These are phyloP conservation scores for Amylostereum areolatum DNA, from an alignment of 1,284 basidiomycete genomes.

Conservation along the genomic window DNA sequence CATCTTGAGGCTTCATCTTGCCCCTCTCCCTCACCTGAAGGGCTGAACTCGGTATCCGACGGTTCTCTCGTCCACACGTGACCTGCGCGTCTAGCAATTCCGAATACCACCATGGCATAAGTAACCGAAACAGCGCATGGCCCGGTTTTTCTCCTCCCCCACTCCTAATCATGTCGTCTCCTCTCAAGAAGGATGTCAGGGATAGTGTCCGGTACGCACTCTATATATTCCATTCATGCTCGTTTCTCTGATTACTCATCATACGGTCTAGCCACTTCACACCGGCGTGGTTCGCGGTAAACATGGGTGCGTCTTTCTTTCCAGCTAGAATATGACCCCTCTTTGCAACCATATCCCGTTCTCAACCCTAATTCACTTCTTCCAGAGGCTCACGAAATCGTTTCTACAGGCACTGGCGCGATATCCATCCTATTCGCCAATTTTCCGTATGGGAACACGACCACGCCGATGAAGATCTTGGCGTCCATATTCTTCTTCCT, in stretches of 20 bases:
- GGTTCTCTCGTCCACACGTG: too few species aligned
- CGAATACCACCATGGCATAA: too few species aligned
- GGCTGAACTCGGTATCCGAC: too few species aligned
- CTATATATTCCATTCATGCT: not conserved
- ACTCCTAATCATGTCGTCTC: not conserved
- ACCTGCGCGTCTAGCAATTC: too few species aligned
- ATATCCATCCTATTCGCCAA: conserved; percentile 26
- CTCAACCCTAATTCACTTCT: not conserved
- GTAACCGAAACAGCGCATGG: too few species aligned
- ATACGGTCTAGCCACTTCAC: conserved; percentile 29
- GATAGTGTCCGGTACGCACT: conserved; percentile 12
- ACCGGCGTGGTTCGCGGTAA: conserved; percentile 11
- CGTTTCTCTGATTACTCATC: not conserved
- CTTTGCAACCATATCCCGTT: conserved; percentile 26
- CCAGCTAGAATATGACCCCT: not conserved
- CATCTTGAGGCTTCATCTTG: too few species aligned
- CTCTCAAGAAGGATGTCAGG: conserved; percentile 3
- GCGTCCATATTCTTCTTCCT: conserved; percentile 38
- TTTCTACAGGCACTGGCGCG: conserved; percentile 33
- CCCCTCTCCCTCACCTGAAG: too few species aligned
- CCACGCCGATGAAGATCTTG: conserved; percentile 18
- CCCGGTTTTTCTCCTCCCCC: too few species aligned
- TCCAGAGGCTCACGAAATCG: conserved; percentile 27
- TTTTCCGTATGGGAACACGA: conserved; percentile 29
- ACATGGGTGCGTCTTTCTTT: conserved; percentile 8